These are phyloP conservation scores for Chionographis japonica DNA, from an alignment of 106 monocot species.

Conservation along the genomic window DNA sequence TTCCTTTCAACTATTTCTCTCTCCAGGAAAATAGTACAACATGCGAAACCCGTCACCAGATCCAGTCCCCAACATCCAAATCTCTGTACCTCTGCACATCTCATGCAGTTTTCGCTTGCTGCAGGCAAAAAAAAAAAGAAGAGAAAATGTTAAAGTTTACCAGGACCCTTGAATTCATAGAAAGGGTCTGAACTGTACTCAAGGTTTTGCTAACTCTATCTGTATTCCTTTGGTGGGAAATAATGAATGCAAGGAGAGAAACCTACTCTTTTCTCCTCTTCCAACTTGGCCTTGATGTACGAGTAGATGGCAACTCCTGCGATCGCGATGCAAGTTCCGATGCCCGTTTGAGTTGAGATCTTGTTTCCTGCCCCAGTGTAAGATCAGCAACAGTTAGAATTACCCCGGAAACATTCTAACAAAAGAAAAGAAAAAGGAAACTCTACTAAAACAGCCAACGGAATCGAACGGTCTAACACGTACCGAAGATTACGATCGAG, in stretches of 20 bases:
- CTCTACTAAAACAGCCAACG: not conserved
- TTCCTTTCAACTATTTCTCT: too few relatives aligned
- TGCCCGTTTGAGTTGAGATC: slow-evolving; percentile 91
- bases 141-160: not conserved
- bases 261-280: slow-evolving; percentile 96
- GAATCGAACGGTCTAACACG: not conserved
- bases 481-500: slow-evolving; percentile 94
- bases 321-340: slow-evolving; percentile 96
- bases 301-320: slow-evolving; percentile 96
- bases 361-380: slow-evolving; percentile 64
- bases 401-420: not conserved
- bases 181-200: not conserved
- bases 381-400: slow-evolving; percentile 2
- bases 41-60: too few relatives aligned
- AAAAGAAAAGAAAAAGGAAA: not conserved
- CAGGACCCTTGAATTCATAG: not conserved
- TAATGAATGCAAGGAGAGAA: not conserved
- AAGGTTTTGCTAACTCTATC: not conserved
- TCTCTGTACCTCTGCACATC: not conserved
- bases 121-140: not conserved
- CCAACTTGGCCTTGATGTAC: slow-evolving; percentile 91
- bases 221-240: not conserved
- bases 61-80: too few relatives aligned
- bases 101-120: slow-evolving; percentile 30
- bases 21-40: too few relatives aligned